Evolutionary conservation across 352 stramenopile species (phyloP), one percentile per base, ranked within the genome.

Genomic region (Globisporangium lucens): DNA sequence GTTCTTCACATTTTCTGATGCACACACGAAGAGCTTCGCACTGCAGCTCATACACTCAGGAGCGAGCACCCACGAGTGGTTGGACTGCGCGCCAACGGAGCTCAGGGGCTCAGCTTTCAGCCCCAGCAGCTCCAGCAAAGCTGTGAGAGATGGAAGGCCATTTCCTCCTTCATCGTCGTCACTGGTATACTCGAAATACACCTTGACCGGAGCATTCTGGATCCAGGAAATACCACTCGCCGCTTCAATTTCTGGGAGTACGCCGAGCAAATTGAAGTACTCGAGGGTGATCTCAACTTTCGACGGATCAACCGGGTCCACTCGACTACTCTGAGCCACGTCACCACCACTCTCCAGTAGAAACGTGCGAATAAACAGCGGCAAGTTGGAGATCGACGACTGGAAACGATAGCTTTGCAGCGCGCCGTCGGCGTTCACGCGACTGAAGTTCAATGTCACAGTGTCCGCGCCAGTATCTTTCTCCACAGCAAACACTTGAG

Each of bases 261-360:
- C 20, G 1, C 35, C 52, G 7, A 73, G 36, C 27, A 70, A 29
- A 12, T 65, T 60, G 35, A 15, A 36, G 71, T 69, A 59, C 24
- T 43, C 47, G 56, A 66, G 47, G 49, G 69, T 51, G 69, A 62
- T 63, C 53, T 62, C 13, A 0, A 47, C 29, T 24, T 43, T 47
- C 0, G 60, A 46, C 4, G 41, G 12, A 0, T 72, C 61, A 12
- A 24, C 7, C 2, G 66, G 20, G 4, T 72, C 35, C 15, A 49
- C 35, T 15, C 33, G 55, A n/a, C 43, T 60, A 36, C 57, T 62
- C 4, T 70, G 60, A 12, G 10, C 22, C 3, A 78, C 67, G 17
- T 73, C 69, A 10, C 56, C 75, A 1, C 33, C 52, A 33, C 69
- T 73, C 27, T 68, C 35, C 13, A 78, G 47, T 29, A 78, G 69